Evolutionary conservation across 805 yeast species (phyloP), one percentile per base, ranked within the genome.

Genomic region (Zygosaccharomyces rouxii): DNA sequence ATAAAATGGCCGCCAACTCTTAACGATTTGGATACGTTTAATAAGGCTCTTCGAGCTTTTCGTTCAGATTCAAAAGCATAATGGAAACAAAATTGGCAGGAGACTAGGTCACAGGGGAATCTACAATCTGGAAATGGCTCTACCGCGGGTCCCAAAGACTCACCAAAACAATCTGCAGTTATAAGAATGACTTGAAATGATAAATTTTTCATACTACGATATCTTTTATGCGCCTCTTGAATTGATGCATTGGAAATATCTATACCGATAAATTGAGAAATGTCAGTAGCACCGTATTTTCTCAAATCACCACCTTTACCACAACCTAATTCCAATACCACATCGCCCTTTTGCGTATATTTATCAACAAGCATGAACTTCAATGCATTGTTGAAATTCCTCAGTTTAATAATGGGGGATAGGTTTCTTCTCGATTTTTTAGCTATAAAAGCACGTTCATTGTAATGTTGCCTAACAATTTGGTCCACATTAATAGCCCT

Each of bases 221-320:
- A 92, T 57, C 99, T 75, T 31, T 80, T 77, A 47, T 79, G 79
- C 0, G 97, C 98, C 63, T 94, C 97, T 44, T 77, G 73, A 44
- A 94, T 82, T 5, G 96, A 86, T 3, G 84, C 84, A 64, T 90
- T 94, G 16, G 97, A 89, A 38, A 94, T 83, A 68, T 94, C 99
- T 25, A 94, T 76, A 1, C 99, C 99, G 47, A 90, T 81, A 55
- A 86, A 87, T 42, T 89, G 90, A 19, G 79, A 76, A 2, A 88
- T 78, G 18, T 78, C 72, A 1, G 88, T 84, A 56, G 80, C 80
- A 44, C 83, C 86, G 82, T 96, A 92, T 65, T 94, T 94, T 57
- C 85, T 80, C 59, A 94, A 71, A 70, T 94, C 99, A 23, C 99
- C 99, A 45, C 99, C 99, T 66, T 94, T 95, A 11, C 99, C 99